Percentiles rank a stretch among this genome's conserved stretches.
phyloP scores from a whole-genome alignment of 768 basidiomycete species.

The Trametes maxima region DNA sequence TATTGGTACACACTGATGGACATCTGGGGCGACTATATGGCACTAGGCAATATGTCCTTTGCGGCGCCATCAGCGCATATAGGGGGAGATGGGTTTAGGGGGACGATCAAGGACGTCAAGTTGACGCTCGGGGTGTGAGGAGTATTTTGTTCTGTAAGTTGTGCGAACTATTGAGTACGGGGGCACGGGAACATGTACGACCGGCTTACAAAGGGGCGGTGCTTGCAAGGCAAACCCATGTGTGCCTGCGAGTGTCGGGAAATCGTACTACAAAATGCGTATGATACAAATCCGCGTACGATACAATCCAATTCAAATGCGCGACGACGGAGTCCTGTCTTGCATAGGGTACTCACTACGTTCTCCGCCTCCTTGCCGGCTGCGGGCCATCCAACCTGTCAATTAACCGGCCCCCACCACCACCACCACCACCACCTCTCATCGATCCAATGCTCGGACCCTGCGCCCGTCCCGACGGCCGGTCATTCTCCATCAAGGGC shows the following conservation, averaged over 20 bases:
- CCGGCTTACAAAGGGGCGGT: too few species aligned
- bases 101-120: conserved; percentile 35
- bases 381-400: neutral
- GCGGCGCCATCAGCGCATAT: conserved; percentile 42
- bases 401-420: neutral
- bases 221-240: neutral
- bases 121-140: conserved; percentile 18
- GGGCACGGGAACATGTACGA: too few species aligned
- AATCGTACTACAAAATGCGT: neutral
- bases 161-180: neutral
- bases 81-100: conserved; percentile 38
- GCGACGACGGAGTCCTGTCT: neutral
- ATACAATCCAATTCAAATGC: neutral
- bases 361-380: neutral
- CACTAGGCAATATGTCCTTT: conserved; percentile 46
- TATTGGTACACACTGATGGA: conserved; percentile 42
- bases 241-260: neutral
- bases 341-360: neutral
- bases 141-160: neutral
- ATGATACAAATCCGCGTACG: neutral
- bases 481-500: too few species aligned
- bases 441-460: neutral
- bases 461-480: neutral
- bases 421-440: neutral
- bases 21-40: conserved; percentile 45